Percentiles rank a stretch among this genome's conserved stretches.
Evolutionary conservation across 768 basidiomycete species (phyloP).

Genomic region (Boletus sensibilis): DNA sequence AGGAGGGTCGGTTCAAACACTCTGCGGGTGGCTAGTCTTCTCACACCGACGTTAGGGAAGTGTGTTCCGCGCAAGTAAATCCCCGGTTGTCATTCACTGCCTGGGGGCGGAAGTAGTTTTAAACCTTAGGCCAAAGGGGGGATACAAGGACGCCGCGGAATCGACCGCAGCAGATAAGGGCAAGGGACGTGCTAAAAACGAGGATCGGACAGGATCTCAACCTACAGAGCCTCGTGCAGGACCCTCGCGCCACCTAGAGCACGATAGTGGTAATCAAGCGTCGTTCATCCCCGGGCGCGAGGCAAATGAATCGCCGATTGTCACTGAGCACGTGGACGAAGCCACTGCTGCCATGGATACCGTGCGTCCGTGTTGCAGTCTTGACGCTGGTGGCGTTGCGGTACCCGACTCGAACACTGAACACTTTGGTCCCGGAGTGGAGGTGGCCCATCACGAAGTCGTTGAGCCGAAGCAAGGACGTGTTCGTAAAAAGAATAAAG

Average conservation of each 20-base stretch:
- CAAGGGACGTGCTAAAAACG: conserved; percentile 8
- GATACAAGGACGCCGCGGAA: conserved; percentile 15
- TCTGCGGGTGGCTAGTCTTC: neutral
- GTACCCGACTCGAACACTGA: neutral
- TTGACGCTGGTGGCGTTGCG: neutral
- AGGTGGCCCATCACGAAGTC: neutral
- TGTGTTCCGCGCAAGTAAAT: conserved; percentile 23
- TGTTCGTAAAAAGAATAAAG: conserved; percentile 19
- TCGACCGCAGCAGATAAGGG: conserved; percentile 8
- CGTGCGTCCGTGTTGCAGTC: neutral
- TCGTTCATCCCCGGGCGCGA: neutral
- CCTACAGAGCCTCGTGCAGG: neutral
- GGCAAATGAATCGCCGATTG: neutral
- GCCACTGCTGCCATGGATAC: conserved; percentile 9
- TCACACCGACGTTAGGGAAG: conserved; percentile 21
- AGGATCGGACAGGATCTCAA: conserved; percentile 6
- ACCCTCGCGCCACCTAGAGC: neutral
- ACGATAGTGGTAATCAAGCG: neutral
- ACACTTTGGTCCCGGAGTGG: neutral
- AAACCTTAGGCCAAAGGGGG: conserved; percentile 24
- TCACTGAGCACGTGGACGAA: conserved; percentile 2
- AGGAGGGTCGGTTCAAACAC: conserved; percentile 31
- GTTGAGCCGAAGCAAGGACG: neutral
- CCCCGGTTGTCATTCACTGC: conserved; percentile 24
- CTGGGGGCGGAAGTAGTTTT: conserved; percentile 26